Evolutionary conservation across 1,139 yeast genomes (phyloP).

Genomic region (Suhomyces ambrosiae): DNA sequence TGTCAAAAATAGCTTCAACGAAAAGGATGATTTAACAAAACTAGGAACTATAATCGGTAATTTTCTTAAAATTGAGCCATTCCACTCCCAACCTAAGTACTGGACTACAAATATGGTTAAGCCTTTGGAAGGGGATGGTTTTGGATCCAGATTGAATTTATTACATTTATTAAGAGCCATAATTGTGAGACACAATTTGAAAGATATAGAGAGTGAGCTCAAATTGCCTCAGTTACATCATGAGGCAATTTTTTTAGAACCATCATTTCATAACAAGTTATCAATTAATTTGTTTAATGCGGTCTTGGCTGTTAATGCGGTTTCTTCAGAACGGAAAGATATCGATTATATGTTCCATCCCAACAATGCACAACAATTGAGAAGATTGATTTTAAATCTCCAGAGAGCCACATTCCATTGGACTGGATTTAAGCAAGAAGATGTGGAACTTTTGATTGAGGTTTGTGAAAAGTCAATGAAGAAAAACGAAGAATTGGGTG

Average conservation of each 20-base stretch:
- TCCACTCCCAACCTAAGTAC: conserved; percentile 45
- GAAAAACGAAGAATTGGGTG: conserved; percentile 29
- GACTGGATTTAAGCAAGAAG: conserved; percentile 67
- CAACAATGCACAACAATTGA: conserved; percentile 52
- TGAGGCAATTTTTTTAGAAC: conserved; percentile 56
- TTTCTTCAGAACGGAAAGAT: conserved; percentile 67
- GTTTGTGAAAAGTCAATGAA: conserved; percentile 51
- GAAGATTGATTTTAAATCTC: conserved; percentile 59
- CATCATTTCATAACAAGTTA: conserved; percentile 61
- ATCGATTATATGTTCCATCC: conserved; percentile 73
- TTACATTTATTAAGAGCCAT: conserved; percentile 44
- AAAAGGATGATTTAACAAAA: conserved; percentile 51
- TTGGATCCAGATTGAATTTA: conserved; percentile 46
- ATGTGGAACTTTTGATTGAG: conserved; percentile 51
- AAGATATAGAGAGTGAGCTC: conserved; percentile 56
- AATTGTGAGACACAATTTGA: conserved; percentile 56
- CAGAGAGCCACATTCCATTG: conserved; percentile 72
- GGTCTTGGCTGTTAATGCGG: conserved; percentile 71
- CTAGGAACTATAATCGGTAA: conserved; percentile 55
- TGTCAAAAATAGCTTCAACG: conserved; percentile 39
- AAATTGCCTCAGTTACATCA: conserved; percentile 61
- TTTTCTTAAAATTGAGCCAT: conserved; percentile 63
- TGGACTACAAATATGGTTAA: conserved; percentile 52
- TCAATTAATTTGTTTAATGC: conserved; percentile 66
- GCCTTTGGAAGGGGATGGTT: conserved; percentile 44